Percentiles rank a stretch among this genome's conserved stretches.
These are phyloP conservation scores for Verticillium tricorpus DNA, from an alignment of 2,329 filamentous ascomycete genomes.

Conservation along the genomic window DNA sequence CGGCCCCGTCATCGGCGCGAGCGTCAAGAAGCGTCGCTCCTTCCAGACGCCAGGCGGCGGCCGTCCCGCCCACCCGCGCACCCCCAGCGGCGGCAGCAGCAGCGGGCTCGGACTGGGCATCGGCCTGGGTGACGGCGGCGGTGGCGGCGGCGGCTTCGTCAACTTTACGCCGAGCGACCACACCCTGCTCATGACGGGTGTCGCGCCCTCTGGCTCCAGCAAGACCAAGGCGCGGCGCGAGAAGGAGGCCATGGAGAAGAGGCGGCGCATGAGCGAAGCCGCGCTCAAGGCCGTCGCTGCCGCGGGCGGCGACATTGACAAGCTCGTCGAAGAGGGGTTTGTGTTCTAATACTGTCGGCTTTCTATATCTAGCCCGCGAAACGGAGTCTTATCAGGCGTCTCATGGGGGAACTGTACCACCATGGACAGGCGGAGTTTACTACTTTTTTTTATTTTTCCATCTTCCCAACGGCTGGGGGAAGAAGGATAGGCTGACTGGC, in stretches of 20 bases:
- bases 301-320: constrained; percentile 63
- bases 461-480: background rate
- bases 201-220: constrained; percentile 83
- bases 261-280: constrained; percentile 62
- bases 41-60: constrained; percentile 2
- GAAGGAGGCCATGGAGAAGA: constrained; percentile 77
- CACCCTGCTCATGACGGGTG: constrained; percentile 75
- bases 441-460: background rate
- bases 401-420: background rate
- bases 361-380: background rate
- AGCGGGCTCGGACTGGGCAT: constrained; percentile 15
- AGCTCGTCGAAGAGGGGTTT: constrained; percentile 47
- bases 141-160: constrained; percentile 60
- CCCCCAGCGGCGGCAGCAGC: constrained; percentile 19
- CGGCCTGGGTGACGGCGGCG: constrained; percentile 20
- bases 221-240: constrained; percentile 95
- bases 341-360: constrained; percentile 26
- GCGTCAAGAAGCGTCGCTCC: constrained; percentile 32
- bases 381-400: background rate
- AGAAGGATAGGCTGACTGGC: background rate
- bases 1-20: constrained; percentile 33
- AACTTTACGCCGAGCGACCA: constrained; percentile 86
- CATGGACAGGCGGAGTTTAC: background rate
- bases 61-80: constrained; percentile 13
- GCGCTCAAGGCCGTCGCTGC: constrained; percentile 65